Evolutionary conservation across 2,329 filamentous ascomycete genomes (phyloP).

Genomic region (Ceratocystis papillata): DNA sequence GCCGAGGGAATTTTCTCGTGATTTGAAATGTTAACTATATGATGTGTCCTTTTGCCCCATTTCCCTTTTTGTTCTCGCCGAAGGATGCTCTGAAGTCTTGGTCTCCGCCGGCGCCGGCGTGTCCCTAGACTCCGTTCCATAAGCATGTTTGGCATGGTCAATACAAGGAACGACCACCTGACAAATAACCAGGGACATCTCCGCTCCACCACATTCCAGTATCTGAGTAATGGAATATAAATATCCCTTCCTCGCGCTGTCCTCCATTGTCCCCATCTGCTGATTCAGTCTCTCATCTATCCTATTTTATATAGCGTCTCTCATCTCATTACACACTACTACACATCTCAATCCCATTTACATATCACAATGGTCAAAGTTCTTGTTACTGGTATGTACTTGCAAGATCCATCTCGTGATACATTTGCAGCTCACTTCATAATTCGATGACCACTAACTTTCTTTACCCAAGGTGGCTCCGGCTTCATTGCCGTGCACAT

Average conservation of each 20-base stretch:
- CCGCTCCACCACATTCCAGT: not conserved
- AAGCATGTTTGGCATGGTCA: too few relatives aligned
- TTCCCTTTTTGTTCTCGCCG: too few relatives aligned
- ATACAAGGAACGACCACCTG: not conserved
- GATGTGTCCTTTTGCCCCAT: too few relatives aligned
- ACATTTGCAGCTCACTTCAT: not conserved
- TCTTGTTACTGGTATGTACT: constrained; percentile 36
- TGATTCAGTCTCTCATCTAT: too few relatives aligned
- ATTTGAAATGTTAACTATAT: too few relatives aligned
- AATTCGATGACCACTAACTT: not conserved
- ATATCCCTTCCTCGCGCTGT: not conserved
- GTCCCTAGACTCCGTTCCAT: too few relatives aligned
- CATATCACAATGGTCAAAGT: constrained; percentile 37
- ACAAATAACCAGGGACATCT: not conserved
- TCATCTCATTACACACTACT: not conserved
- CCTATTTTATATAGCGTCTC: not conserved
- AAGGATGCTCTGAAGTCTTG: too few relatives aligned
- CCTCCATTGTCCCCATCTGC: too few relatives aligned
- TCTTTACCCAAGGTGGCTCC: constrained; percentile 35
- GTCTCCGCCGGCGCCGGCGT: too few relatives aligned
- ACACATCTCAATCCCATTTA: not conserved
- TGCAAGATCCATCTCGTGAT: not conserved
- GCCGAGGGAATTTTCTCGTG: too few relatives aligned
- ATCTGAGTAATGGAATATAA: not conserved
- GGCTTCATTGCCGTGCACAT: constrained; percentile 48